Base-by-base conservation (phyloP, 169 alveolate genomes). In the Cystoisospora suis region DNA sequence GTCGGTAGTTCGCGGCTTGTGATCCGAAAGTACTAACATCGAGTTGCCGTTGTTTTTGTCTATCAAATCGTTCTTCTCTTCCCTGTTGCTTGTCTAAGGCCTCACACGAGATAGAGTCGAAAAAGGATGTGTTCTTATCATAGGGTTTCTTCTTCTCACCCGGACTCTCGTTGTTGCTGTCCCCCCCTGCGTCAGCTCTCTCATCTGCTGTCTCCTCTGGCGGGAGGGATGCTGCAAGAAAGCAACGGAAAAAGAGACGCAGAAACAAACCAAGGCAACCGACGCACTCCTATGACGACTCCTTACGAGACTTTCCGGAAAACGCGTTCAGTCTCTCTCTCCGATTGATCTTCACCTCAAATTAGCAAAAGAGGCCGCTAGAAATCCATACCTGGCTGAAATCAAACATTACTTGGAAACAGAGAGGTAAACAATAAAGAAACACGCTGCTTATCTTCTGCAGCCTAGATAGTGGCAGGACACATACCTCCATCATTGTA, bases 51-150 rank as follows among this genome's bases (percentile, higher is more conserved):
- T 86, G 75, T 27, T 86, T 75, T 85, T 86, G 90, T 1, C 90
- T n/a, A 23, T 45, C 38, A 53, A 40, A 40, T 75, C 49, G 90
- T 29, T 45, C 85, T n/a, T 49, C 79, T 7, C 72, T 79, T 9
- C 88, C 92, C 56, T 47, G 81, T 47, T 75, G 72, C 59, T 86
- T 75, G 70, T 83, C 91, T 56, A 90, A 65, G 32, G 93, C 91
- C 70, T 90, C 93, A 59, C 93, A 90, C 36, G 91, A 81, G 61
- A 90, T 90, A 0, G 69, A 70, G 59, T 90, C 93, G 87, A 90
- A 90, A 61, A 90, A 90, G 0, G 87, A 72, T 59, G 44, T 72
- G 47, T 87, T 61, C 87, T 90, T 90, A 83, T 90, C 88, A 46
- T 90, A 90, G 40, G 90, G 80, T 45, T 56, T 70, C 86, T 75